These are phyloP conservation scores for Loxodes magnus DNA, from an alignment of 73 alveolate genomes.

Conservation along the genomic window DNA sequence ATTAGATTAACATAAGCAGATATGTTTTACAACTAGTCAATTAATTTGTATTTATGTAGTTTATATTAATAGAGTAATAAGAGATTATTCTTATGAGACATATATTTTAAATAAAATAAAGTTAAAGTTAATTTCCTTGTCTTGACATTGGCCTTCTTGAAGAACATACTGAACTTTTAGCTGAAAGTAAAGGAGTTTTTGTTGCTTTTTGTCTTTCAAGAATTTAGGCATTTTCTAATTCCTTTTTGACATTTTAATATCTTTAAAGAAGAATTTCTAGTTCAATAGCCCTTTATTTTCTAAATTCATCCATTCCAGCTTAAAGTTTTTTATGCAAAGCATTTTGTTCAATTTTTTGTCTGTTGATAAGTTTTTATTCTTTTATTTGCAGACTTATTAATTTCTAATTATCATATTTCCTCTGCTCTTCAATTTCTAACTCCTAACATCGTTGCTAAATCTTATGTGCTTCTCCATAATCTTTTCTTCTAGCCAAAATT, in stretches of 20 bases:
- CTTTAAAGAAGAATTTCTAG: slow-evolving; percentile 39
- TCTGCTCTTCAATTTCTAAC: slow-evolving; percentile 14
- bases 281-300: slow-evolving; percentile 24
- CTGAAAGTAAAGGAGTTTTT: too few species aligned
- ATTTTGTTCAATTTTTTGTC: slow-evolving; percentile 30
- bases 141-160: too few species aligned
- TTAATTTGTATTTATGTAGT: too few species aligned
- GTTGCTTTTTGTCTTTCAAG: too few species aligned
- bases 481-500: slow-evolving; percentile 28
- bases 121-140: too few species aligned
- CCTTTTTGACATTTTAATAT: slow-evolving; percentile 38
- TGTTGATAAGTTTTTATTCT: slow-evolving; percentile 12
- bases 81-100: too few species aligned
- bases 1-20: too few species aligned
- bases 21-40: too few species aligned
- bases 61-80: too few species aligned
- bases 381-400: slow-evolving; percentile 19
- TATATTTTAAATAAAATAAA: too few species aligned
- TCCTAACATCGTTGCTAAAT: slow-evolving; percentile 17
- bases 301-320: slow-evolving; percentile 30
- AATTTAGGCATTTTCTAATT: slow-evolving; percentile 14
- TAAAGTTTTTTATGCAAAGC: slow-evolving; percentile 34
- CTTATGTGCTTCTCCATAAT: slow-evolving; percentile 40
- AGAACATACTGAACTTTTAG: too few species aligned
- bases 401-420: slow-evolving; percentile 22